Percentiles rank a stretch among this genome's conserved stretches.
Evolutionary conservation across 257 asterid species (phyloP).

Genomic region (Solanum medicagineum): DNA sequence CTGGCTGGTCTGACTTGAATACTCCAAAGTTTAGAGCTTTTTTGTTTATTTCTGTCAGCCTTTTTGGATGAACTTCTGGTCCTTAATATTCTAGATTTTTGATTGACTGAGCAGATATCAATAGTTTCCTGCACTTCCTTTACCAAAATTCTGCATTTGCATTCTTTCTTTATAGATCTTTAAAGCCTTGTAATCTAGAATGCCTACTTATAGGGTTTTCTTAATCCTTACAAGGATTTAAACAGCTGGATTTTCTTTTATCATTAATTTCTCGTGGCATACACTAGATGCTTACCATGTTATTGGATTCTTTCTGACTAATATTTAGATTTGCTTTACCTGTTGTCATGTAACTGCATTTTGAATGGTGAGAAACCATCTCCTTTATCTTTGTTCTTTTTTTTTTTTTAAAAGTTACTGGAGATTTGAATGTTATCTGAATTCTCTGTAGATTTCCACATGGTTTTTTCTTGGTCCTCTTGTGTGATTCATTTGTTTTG

Average conservation of each 20-base stretch:
- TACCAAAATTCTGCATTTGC: not conserved
- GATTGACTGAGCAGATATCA: not conserved
- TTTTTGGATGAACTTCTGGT: not conserved
- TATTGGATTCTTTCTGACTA: not conserved
- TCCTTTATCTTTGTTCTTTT: not conserved
- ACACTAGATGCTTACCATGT: not conserved
- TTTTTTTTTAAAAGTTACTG: not conserved
- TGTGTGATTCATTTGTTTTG: not conserved
- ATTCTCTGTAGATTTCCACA: not conserved
- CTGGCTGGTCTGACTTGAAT: not conserved
- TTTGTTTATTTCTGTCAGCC: not conserved
- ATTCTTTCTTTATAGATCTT: not conserved
- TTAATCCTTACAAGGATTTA: not conserved
- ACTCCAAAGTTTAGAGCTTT: not conserved
- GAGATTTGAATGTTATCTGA: not conserved
- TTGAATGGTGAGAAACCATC: not conserved
- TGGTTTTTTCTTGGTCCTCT: not conserved
- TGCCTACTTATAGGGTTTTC: not conserved
- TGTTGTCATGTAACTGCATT: not conserved
- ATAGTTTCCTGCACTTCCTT: not conserved
- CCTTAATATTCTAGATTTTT: not conserved
- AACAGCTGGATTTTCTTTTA: not conserved
- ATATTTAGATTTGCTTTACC: not conserved
- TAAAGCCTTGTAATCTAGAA: not conserved
- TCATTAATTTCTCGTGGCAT: not conserved